Evolutionary conservation across 352 stramenopile species (phyloP).

Genomic region (Phytophthora hibernalis): DNA sequence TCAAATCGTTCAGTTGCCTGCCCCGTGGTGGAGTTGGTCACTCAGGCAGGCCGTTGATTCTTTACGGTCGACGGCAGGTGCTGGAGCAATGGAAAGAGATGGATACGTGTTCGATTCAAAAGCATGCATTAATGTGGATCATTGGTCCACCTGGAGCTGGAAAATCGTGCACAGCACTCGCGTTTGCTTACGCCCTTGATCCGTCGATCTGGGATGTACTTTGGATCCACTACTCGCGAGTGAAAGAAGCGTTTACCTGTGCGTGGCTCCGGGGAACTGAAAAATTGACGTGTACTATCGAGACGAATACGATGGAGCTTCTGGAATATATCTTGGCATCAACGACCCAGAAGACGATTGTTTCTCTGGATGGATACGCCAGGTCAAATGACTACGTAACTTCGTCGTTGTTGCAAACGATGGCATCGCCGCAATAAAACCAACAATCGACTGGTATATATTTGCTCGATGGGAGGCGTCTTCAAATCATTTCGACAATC

Average conservation of each 20-base stretch:
- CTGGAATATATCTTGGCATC: background rate
- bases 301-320: background rate
- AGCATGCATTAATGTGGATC: background rate
- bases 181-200: background rate
- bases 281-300: background rate
- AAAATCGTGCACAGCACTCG: background rate
- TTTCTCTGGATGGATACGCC: background rate
- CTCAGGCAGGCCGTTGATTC: background rate
- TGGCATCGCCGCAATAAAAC: background rate
- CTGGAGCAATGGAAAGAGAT: constrained; percentile 1
- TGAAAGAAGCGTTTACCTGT: background rate
- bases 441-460: constrained; percentile 3
- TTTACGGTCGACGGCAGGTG: background rate
- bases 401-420: background rate
- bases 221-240: background rate
- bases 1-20: background rate
- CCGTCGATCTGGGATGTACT: background rate
- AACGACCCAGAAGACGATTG: background rate
- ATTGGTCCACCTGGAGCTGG: background rate
- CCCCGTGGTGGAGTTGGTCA: background rate
- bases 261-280: background rate
- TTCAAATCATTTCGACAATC: background rate
- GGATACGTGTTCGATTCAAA: background rate
- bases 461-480: constrained; percentile 1
- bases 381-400: background rate